Base-by-base conservation (phyloP, 177 flowering plant genomes). In the Telopea speciosissima region DNA sequence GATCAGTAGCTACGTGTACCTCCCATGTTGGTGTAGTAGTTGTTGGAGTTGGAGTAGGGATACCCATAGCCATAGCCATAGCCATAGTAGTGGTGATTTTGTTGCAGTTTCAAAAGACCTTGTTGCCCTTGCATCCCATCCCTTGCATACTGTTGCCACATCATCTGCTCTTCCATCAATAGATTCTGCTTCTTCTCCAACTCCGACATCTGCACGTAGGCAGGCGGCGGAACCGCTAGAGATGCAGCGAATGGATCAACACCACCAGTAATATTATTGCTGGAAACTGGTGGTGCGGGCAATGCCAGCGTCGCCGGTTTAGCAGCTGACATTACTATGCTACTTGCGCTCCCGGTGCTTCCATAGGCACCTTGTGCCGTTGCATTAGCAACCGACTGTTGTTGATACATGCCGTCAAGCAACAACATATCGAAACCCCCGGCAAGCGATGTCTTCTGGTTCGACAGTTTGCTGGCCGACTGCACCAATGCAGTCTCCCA, bases 131-230 rank as follows among this genome's bases (percentile, higher is more conserved):
- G 93, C 90, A 80, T 87, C 45, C 96, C 93, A 71, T 87, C 85
- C 62, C 79, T 87, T 3, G 83, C 81, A 75, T 91, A 93, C 61
- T 93, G 92, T 49, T 91, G 89, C 99, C 99, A 93, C 93, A 90
- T 76, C 13, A 79, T 1, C 72, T 89, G 98, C 75, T 96, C 96
- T 71, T 91, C 86, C 72, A 80, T 70, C 79, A 90, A 61, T 66
- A 87, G 62, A 72, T 74, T 78, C 73, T 88, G 96, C 80, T 91
- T 93, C 84, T 82, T 87, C 82, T 93, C 99, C 88, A 91, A 80
- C 40, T 91, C 99, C 26, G 91, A 83, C 90, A 96, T 93, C 72
- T 90, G 97, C 73, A 90, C 93, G 28, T 89, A 93, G 0, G 95
- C 10, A 1, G 97, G 98, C 11, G 96, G 90, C 5, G 96, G 75